phyloP scores from a whole-genome alignment of 179 eudicot genomes.

The Spinacia oleracea region DNA sequence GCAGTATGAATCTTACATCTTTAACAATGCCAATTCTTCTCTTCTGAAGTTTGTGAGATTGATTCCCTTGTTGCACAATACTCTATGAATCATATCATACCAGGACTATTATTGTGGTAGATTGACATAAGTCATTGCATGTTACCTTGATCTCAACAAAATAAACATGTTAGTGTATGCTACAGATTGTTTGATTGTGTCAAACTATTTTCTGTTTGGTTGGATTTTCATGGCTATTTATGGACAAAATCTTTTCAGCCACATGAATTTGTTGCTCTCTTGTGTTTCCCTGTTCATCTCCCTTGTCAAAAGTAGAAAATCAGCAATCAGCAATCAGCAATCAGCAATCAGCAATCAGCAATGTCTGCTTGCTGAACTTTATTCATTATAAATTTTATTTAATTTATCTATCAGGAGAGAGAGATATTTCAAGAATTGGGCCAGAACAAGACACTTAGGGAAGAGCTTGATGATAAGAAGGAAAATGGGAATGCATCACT shows the following conservation, averaged over 20 bases:
- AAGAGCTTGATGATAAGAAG: conserved; percentile 30
- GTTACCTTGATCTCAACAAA: neutral
- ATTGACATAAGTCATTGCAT: neutral
- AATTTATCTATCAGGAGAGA: conserved; percentile 43
- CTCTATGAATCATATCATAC: neutral
- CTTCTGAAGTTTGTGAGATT: neutral
- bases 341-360: too few relatives aligned
- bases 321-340: too few relatives aligned
- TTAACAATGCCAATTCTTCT: neutral
- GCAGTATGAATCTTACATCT: conserved; percentile 37
- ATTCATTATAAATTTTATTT: neutral
- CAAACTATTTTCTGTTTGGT: neutral
- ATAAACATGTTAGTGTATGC: neutral
- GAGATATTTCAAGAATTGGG: conserved; percentile 53
- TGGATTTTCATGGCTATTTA: neutral
- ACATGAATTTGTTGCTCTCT: too few relatives aligned
- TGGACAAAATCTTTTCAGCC: too few relatives aligned
- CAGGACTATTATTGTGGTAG: neutral
- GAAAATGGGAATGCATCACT: conserved; percentile 24
- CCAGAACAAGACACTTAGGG: conserved; percentile 32
- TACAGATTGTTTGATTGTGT: too few relatives aligned
- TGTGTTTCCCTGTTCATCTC: neutral
- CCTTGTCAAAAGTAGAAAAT: neutral
- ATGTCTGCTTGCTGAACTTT: neutral
- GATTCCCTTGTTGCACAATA: neutral